These are phyloP conservation scores for Boletus edulis DNA, from an alignment of 768 basidiomycete genomes.

Conservation along the genomic window DNA sequence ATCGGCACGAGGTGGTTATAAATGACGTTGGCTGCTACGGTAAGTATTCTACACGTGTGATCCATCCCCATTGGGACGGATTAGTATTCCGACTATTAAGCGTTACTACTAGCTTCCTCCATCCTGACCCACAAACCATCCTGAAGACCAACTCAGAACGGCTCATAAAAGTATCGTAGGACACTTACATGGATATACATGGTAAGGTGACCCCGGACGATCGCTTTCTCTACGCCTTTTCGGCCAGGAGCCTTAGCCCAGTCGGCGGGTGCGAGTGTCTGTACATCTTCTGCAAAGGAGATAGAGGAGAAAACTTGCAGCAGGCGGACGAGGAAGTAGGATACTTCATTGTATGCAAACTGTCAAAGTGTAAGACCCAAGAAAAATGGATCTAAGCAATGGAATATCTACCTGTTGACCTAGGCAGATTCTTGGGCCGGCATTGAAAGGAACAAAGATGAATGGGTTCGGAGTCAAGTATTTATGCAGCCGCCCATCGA, in stretches of 20 bases:
- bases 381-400: too few relatives aligned
- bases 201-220: conserved; percentile 51
- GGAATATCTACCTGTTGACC: conserved; percentile 33
- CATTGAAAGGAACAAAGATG: conserved; percentile 45
- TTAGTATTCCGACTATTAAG: neutral
- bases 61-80: neutral
- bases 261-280: conserved; percentile 42
- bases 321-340: conserved; percentile 60
- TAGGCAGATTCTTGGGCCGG: conserved; percentile 37
- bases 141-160: conserved; percentile 6
- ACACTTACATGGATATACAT: conserved; percentile 45
- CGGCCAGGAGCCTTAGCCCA: conserved; percentile 38
- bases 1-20: too few relatives aligned
- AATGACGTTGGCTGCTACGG: too few relatives aligned
- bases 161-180: neutral
- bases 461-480: conserved; percentile 55
- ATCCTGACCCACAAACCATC: conserved; percentile 29
- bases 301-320: conserved; percentile 53
- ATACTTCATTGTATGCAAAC: conserved; percentile 67
- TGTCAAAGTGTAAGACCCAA: conserved; percentile 17
- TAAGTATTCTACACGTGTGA: too few relatives aligned
- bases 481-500: conserved; percentile 57
- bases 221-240: conserved; percentile 46
- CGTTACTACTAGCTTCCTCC: conserved; percentile 9
- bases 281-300: conserved; percentile 43